Evolutionary conservation across 495 filamentous ascomycete genomes (phyloP), one percentile per base, ranked within the genome.

Genomic region (Penicillium pancosmium): DNA sequence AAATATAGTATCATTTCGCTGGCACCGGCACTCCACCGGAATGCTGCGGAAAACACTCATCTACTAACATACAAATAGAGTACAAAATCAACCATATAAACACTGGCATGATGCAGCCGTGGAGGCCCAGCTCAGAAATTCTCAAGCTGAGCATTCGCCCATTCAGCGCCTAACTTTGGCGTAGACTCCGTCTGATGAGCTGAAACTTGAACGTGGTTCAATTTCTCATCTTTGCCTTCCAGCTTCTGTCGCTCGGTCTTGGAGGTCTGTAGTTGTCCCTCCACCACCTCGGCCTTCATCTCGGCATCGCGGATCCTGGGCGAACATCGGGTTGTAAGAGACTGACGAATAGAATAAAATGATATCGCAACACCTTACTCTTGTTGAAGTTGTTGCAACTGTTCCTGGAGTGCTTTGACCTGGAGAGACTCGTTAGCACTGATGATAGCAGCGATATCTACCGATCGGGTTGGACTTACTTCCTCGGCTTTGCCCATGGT

Each of bases 381-480:
- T 48, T 48, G 46, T 27, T 48, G 46, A 27, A 48, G 46, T 27
- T 48, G 46, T 11, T 48, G 46, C 46, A 48, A 27, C 46, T 48
- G 46, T 27, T 48, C 46, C 11, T 48, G 46, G 46, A 48, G 46
- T 6, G 46, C 46, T 48, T 48, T 48, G 46, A 48, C 46, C 46
- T 48, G 46, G 9, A 6, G 4, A 3, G 4, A 15, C 4, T 46
- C 0, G 46, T 48, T 48, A 48, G 46, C 46, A 9, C 4, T 2
- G 46, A 27, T 8, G 19, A n/a, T n/a, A 19, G 11, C 13, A 18
- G 21, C 0, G 18, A n/a, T 19, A 21, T 12, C 9, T 15, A 13
- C 40, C 41, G 16, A 16, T 48, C 11, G 6, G 3, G 23, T 13
- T 9, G 15, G 11, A 48, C 21, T 23, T 19, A 48, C 46, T 48